These are phyloP conservation scores for Annulohypoxylon truncatum DNA, from an alignment of 2,329 filamentous ascomycete genomes.

Conservation along the genomic window DNA sequence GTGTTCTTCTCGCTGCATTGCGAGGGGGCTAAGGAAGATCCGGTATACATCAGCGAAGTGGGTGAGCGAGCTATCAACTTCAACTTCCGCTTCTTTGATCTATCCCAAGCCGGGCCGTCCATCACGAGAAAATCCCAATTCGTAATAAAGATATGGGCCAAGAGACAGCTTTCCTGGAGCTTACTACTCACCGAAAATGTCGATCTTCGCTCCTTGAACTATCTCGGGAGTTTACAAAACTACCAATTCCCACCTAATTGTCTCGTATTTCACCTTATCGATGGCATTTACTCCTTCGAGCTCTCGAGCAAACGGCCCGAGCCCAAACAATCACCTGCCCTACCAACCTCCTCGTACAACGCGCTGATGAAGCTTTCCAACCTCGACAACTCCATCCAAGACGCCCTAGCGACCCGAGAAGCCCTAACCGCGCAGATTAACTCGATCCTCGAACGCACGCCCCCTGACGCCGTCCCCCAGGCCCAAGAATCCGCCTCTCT, in stretches of 20 bases:
- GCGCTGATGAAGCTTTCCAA: constrained; percentile 89
- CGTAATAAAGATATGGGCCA: constrained; percentile 80
- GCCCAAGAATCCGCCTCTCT: constrained; percentile 63
- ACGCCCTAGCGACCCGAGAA: constrained; percentile 82
- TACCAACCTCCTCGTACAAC: constrained; percentile 83
- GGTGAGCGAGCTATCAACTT: constrained; percentile 87
- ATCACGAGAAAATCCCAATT: constrained; percentile 75
- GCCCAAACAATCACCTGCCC: constrained; percentile 63
- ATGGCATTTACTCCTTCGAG: constrained; percentile 87
- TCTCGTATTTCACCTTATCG: constrained; percentile 84
- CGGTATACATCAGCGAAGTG: constrained; percentile 91
- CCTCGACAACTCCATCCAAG: constrained; percentile 89
- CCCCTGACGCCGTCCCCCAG: constrained; percentile 57
- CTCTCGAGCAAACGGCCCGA: constrained; percentile 64
- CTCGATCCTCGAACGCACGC: constrained; percentile 58
- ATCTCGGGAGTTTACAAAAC: constrained; percentile 77
- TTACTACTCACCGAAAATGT: constrained; percentile 79
- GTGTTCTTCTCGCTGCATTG: constrained; percentile 89
- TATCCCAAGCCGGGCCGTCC: constrained; percentile 70
- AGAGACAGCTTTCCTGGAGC: constrained; percentile 63
- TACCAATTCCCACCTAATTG: constrained; percentile 84
- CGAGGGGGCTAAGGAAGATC: constrained; percentile 67
- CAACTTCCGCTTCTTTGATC: constrained; percentile 86
- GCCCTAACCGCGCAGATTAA: constrained; percentile 84
- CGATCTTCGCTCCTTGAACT: constrained; percentile 79